Evolutionary conservation across 768 basidiomycete genomes (phyloP).

Genomic region (Collybiopsis luxurians): DNA sequence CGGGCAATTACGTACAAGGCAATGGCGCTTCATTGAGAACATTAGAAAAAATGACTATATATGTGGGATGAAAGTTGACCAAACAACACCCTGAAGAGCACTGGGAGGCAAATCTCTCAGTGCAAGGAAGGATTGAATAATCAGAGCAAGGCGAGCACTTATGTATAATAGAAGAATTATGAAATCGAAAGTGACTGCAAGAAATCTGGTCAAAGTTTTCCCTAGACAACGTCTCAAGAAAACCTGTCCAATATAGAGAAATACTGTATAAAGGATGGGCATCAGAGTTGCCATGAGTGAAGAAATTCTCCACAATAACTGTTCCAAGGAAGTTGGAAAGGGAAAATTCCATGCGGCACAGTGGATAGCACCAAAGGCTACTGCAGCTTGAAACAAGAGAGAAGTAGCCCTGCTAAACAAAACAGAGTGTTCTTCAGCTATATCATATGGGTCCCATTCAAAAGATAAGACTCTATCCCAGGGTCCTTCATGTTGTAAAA

Average conservation of each 20-base stretch:
- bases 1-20: too few relatives aligned
- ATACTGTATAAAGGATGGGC: not conserved
- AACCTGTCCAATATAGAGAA: not conserved
- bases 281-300: not conserved
- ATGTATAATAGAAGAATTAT: not conserved
- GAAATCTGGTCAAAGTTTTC: not conserved
- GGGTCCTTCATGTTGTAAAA: not conserved
- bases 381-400: not conserved
- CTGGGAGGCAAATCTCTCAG: not conserved
- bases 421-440: too few relatives aligned
- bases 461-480: not conserved
- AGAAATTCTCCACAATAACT: not conserved
- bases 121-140: not conserved
- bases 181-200: not conserved
- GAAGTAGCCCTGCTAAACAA: not conserved
- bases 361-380: not conserved
- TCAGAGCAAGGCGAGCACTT: not conserved
- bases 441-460: not conserved
- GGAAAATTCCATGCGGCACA: not conserved
- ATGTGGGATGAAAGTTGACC: not conserved
- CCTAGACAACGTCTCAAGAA: not conserved
- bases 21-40: too few relatives aligned
- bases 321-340: not conserved
- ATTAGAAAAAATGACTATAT: not conserved
- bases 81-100: not conserved